phyloP scores from a whole-genome alignment of 106 monocot species.

The Allium sativum region DNA sequence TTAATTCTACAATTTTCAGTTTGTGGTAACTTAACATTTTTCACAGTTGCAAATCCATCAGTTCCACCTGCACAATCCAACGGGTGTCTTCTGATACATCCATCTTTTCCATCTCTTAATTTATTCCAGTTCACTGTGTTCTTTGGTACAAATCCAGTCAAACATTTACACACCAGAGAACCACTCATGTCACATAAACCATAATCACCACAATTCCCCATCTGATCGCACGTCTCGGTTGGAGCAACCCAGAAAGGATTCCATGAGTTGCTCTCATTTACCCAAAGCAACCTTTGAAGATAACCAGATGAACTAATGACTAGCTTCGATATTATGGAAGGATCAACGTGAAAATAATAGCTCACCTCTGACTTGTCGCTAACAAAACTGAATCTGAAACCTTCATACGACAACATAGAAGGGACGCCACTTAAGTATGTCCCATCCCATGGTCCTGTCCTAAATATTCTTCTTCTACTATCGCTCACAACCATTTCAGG shows the following conservation, averaged over 20 bases:
- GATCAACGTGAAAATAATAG: background rate
- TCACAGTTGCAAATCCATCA: slow-evolving; percentile 18
- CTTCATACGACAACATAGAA: background rate
- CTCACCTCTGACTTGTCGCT: background rate
- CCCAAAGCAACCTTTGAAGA: background rate
- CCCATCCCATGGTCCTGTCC: slow-evolving; percentile 11
- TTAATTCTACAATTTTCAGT: slow-evolving; percentile 8
- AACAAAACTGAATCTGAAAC: slow-evolving; percentile 1
- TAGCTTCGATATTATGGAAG: background rate
- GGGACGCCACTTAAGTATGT: background rate
- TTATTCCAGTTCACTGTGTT: slow-evolving; percentile 6
- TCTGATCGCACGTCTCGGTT: background rate
- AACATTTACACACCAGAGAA: slow-evolving; percentile 6
- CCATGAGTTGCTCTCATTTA: background rate
- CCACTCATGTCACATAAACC: slow-evolving; percentile 4
- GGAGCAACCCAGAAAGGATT: background rate
- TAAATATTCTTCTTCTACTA: background rate
- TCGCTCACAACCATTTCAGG: background rate
- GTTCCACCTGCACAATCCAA: slow-evolving; percentile 22
- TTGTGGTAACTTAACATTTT: slow-evolving; percentile 27
- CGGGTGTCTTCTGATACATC: slow-evolving; percentile 14
- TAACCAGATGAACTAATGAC: background rate
- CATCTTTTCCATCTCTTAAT: slow-evolving; percentile 13
- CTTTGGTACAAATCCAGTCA: slow-evolving; percentile 1
- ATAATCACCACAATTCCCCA: background rate